Evolutionary conservation across 1,284 basidiomycete species (phyloP).

Genomic region (Austroboletus rostrupii): DNA sequence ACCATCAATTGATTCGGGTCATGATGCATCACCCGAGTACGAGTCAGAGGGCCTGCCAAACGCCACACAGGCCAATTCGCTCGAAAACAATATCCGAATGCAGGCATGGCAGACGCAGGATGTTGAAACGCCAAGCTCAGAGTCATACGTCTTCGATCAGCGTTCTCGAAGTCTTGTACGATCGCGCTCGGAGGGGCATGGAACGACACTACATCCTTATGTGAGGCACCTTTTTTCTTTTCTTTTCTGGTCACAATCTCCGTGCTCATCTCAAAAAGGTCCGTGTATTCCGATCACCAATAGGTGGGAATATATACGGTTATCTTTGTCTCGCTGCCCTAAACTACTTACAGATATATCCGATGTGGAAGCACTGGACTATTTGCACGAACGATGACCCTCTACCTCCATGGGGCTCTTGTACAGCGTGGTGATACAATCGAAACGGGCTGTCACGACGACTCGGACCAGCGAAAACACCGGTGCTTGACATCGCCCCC

Average conservation of each 20-base stretch:
- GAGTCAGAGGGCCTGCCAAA: constrained; percentile 24
- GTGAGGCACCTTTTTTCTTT: constrained; percentile 15
- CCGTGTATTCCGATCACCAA: constrained; percentile 29
- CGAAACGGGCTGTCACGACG: constrained; percentile 7
- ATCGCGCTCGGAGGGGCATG: constrained; percentile 29
- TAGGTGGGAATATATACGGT: constrained; percentile 17
- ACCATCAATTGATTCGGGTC: constrained; percentile 20
- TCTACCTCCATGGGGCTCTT: not conserved
- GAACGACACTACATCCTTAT: constrained; percentile 26
- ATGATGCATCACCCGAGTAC: constrained; percentile 32
- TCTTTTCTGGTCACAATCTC: not conserved
- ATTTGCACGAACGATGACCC: constrained; percentile 21
- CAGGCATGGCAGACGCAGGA: constrained; percentile 18
- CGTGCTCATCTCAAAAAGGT: constrained; percentile 21
- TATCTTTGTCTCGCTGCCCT: not conserved
- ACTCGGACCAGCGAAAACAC: not conserved
- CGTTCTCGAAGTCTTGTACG: constrained; percentile 28
- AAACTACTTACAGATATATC: constrained; percentile 20
- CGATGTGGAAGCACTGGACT: constrained; percentile 26
- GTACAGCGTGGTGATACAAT: not conserved
- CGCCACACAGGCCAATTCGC: constrained; percentile 13
- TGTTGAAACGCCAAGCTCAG: constrained; percentile 15
- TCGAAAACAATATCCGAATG: constrained; percentile 26
- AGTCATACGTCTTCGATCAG: constrained; percentile 29
- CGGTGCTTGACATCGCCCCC: not conserved